These are phyloP conservation scores for Cyclocybe cylindracea DNA, from an alignment of 768 basidiomycete genomes.

Conservation along the genomic window DNA sequence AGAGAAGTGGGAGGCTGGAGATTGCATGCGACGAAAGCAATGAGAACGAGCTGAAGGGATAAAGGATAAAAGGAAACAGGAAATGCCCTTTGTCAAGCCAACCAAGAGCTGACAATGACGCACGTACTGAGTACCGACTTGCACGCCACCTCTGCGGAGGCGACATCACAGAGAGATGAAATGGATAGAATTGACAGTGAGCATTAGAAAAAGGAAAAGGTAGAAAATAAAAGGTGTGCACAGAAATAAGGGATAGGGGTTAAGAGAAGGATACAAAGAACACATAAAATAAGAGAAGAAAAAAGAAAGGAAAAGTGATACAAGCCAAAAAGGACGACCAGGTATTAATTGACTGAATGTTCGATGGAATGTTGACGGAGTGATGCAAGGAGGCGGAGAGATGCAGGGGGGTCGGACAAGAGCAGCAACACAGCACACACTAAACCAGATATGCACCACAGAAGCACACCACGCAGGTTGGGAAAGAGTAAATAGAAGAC, in stretches of 20 bases:
- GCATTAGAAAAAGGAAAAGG: background rate
- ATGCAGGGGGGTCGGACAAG: background rate
- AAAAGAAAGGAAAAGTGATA: background rate
- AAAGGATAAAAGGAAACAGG: background rate
- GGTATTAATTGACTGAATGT: background rate
- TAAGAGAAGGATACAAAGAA: background rate
- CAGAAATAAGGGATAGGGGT: conserved; percentile 7
- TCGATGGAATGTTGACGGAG: background rate
- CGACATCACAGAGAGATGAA: background rate
- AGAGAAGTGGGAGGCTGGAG: background rate
- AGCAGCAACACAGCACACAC: background rate
- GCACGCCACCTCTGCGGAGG: background rate
- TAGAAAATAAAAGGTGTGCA: background rate
- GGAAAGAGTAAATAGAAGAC: conserved; percentile 1
- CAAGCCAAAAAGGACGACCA: background rate
- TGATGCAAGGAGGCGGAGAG: background rate
- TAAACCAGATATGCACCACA: background rate
- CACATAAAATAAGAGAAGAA: background rate
- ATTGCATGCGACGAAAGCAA: background rate
- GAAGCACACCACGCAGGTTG: conserved; percentile 5
- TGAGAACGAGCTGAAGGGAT: background rate
- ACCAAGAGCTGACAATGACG: background rate
- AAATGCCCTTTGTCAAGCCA: background rate
- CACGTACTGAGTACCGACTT: background rate
- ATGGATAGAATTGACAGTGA: conserved; percentile 8